Evolutionary conservation across 2,329 filamentous ascomycete genomes (phyloP).

Genomic region (Pyricularia grisea): DNA sequence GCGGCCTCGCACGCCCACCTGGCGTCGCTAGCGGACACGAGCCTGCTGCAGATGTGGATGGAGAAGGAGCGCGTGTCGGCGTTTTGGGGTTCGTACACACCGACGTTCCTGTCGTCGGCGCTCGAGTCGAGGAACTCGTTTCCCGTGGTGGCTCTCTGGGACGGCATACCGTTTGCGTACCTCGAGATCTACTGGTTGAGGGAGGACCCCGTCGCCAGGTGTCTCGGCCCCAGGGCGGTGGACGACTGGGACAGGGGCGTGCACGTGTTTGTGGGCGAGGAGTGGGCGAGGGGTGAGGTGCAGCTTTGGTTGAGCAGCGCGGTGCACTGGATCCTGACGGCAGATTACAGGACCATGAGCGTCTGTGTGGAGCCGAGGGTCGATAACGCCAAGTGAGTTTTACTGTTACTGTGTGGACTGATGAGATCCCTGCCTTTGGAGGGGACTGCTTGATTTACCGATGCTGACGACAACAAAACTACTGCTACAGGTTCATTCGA

Average conservation of each 20-base stretch:
- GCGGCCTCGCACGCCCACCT: constrained; percentile 30
- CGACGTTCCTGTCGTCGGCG: constrained; percentile 57
- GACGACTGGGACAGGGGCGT: constrained; percentile 76
- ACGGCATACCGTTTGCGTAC: constrained; percentile 90
- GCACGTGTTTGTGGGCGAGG: constrained; percentile 83
- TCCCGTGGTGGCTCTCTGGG: constrained; percentile 87
- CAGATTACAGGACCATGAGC: constrained; percentile 71
- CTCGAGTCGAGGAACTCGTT: constrained; percentile 69
- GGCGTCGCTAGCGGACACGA: constrained; percentile 37
- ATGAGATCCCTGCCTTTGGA: no score
- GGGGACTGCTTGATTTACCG: not conserved
- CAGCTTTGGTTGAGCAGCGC: constrained; percentile 74
- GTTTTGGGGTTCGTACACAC: constrained; percentile 69
- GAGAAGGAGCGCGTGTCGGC: constrained; percentile 70
- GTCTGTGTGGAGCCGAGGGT: constrained; percentile 83
- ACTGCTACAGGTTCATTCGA: constrained; percentile 46
- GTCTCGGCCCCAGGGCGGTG: constrained; percentile 46
- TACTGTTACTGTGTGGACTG: not conserved
- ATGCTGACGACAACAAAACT: not conserved
- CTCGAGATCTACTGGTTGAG: constrained; percentile 99
- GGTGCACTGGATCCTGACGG: constrained; percentile 75
- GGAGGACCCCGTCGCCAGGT: constrained; percentile 68
- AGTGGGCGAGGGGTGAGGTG: constrained; percentile 81
- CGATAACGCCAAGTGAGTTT: constrained; percentile 73
- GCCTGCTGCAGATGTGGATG: constrained; percentile 78